These are phyloP conservation scores for Irpex rosettiformis DNA, from an alignment of 1,284 basidiomycete species.

Conservation along the genomic window DNA sequence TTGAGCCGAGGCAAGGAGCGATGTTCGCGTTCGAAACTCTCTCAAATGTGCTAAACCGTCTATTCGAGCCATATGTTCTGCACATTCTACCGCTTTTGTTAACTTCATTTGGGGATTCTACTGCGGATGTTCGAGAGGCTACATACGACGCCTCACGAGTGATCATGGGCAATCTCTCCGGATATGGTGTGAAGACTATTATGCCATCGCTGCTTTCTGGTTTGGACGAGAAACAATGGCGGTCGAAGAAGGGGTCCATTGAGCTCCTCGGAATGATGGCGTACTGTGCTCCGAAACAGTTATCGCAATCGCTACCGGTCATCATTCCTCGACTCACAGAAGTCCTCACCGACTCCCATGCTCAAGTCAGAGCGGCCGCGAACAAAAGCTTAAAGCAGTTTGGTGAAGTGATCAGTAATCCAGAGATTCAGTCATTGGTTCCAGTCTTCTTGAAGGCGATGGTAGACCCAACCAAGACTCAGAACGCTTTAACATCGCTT, in stretches of 20 bases:
- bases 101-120: constrained; percentile 86
- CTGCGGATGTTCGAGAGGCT: constrained; percentile 90
- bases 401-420: constrained; percentile 93
- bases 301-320: constrained; percentile 93
- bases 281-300: constrained; percentile 94
- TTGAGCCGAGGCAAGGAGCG: constrained; percentile 88
- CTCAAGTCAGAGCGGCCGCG: constrained; percentile 91
- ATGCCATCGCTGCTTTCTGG: constrained; percentile 89
- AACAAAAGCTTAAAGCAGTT: constrained; percentile 98
- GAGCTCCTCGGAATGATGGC: constrained; percentile 99
- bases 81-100: constrained; percentile 86
- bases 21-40: constrained; percentile 96
- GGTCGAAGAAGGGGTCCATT: constrained; percentile 95
- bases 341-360: constrained; percentile 96
- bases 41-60: constrained; percentile 78
- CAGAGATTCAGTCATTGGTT: constrained; percentile 91
- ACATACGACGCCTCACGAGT: constrained; percentile 91
- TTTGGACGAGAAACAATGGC: constrained; percentile 98
- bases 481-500: constrained; percentile 77
- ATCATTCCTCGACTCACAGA: constrained; percentile 95
- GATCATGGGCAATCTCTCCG: constrained; percentile 95
- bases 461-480: constrained; percentile 93
- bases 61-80: constrained; percentile 95
- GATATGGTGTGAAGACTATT: constrained; percentile 94
- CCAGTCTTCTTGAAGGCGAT: constrained; percentile 94